A percentile compares a stretch with the other conserved stretches of the same genome.
phyloP scores from a whole-genome alignment of 2,329 filamentous ascomycete species.

The Colletotrichum orchidophilum region DNA sequence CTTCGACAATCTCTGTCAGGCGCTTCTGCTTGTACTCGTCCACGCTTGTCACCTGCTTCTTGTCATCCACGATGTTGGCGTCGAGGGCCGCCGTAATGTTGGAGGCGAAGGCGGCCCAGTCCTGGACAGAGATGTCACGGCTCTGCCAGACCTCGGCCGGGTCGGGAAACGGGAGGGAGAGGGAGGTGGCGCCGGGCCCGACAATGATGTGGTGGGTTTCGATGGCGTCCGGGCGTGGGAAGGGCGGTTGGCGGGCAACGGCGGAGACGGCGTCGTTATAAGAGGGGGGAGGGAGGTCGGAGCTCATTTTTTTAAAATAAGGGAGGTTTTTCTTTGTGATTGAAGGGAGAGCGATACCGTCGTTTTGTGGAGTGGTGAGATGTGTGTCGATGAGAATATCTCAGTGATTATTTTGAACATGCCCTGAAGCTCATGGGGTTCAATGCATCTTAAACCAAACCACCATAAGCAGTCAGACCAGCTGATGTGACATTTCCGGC shows the following conservation, averaged over 20 bases:
- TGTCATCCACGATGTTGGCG: background rate
- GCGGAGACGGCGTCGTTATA: background rate
- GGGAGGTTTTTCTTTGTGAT: background rate
- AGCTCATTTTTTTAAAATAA: background rate
- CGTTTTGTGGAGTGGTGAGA: background rate
- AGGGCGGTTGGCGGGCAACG: background rate
- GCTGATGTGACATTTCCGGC: background rate
- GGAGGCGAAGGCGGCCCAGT: constrained; percentile 1
- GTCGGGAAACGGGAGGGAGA: background rate
- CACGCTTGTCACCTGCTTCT: background rate
- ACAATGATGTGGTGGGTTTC: background rate
- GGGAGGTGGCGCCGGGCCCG: background rate
- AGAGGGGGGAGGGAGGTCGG: background rate
- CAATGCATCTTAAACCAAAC: background rate
- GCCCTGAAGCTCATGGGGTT: background rate
- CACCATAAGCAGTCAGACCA: too few species aligned
- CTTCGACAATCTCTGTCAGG: background rate
- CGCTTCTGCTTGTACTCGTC: background rate
- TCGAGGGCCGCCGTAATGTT: background rate
- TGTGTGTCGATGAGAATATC: background rate
- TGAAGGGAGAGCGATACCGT: background rate
- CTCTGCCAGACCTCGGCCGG: background rate
- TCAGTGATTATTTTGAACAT: background rate
- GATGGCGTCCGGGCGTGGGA: background rate
- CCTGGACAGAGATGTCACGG: background rate